A percentile compares a stretch with the other conserved stretches of the same genome.
Conservation (phyloP, 257 asterid genomes). For the Capsicum rhomboideum region DNA sequence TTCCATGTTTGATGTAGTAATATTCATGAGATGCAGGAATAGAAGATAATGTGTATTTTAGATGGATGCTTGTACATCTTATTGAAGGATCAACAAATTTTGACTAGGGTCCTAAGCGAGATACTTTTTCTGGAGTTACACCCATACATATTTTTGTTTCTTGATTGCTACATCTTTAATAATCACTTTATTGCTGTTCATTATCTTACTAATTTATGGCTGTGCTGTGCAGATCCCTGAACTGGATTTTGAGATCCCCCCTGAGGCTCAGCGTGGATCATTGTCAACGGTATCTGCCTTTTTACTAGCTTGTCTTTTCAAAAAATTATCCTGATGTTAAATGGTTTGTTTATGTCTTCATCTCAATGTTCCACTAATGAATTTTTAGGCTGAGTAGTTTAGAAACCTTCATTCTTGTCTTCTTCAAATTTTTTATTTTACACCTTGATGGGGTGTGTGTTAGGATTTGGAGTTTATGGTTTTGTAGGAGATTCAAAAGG, state of each 20-base stretch:
- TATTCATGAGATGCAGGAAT: background rate
- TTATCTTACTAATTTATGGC: background rate
- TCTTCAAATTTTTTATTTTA: background rate
- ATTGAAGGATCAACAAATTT: background rate
- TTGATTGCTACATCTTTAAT: background rate
- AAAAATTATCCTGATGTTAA: background rate
- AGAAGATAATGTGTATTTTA: background rate
- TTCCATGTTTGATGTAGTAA: background rate
- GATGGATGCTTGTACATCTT: background rate
- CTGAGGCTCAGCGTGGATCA: slow-evolving; percentile 96
- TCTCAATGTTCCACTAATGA: background rate
- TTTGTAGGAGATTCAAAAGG: background rate
- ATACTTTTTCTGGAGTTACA: background rate
- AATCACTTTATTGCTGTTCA: background rate
- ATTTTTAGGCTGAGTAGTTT: background rate
- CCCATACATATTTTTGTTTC: background rate
- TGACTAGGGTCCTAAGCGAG: background rate
- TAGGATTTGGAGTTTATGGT: background rate
- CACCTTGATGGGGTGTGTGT: background rate
- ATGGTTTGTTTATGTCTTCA: background rate
- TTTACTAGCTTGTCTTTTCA: background rate
- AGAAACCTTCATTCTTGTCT: background rate
- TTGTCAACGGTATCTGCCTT: slow-evolving; percentile 63
- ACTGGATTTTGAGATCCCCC: slow-evolving; percentile 91
- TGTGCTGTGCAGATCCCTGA: slow-evolving; percentile 72